Percentiles rank a stretch among this genome's conserved stretches.
Conservation (phyloP, 257 asterid genomes). For the Salvia splendens region DNA sequence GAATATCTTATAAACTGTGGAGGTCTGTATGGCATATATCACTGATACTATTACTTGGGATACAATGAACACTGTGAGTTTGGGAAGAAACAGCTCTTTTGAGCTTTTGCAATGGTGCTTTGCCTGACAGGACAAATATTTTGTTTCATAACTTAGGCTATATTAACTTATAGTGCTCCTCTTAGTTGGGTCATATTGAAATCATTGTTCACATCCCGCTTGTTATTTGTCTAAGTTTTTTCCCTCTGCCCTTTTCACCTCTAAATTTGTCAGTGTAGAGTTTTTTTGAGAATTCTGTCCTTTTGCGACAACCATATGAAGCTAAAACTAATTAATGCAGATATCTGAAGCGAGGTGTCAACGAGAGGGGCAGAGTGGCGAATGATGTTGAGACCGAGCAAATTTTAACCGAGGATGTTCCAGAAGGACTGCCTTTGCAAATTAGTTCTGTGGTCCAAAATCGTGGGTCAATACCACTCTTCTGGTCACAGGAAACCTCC, state of each 20-base stretch:
- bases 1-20: neutral
- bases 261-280: slow-evolving; percentile 7
- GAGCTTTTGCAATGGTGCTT: neutral
- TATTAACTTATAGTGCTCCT: slow-evolving; percentile 11
- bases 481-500: slow-evolving; percentile 98
- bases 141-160: slow-evolving; percentile 19
- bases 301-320: slow-evolving; percentile 24
- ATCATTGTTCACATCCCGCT: neutral
- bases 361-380: slow-evolving; percentile 89
- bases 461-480: slow-evolving; percentile 98
- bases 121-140: neutral
- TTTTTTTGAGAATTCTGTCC: slow-evolving; percentile 13
- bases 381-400: slow-evolving; percentile 98
- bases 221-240: neutral
- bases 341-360: slow-evolving; percentile 93
- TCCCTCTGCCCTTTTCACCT: slow-evolving; percentile 7
- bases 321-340: slow-evolving; percentile 43
- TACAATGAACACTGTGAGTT: slow-evolving; percentile 4
- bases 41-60: neutral
- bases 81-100: neutral
- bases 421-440: slow-evolving; percentile 70
- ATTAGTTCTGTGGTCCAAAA: slow-evolving; percentile 92
- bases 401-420: slow-evolving; percentile 71
- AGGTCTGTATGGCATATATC: neutral
- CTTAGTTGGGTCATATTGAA: slow-evolving; percentile 9